phyloP scores from a whole-genome alignment of 495 filamentous ascomycete genomes.

The Aspergillus wentii region DNA sequence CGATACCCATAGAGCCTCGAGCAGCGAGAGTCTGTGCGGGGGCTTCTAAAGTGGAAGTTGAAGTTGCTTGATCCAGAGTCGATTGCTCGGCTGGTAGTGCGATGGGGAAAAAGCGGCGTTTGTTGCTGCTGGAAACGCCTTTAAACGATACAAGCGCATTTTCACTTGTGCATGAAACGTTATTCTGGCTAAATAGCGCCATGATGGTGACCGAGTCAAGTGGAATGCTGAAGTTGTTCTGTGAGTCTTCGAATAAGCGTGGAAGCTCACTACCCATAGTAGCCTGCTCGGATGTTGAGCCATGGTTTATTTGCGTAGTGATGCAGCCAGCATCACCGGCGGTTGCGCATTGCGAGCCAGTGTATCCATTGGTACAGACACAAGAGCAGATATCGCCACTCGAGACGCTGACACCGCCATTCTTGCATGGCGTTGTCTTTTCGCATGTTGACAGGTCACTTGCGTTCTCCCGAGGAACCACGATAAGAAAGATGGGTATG shows the following conservation, averaged over 20 bases:
- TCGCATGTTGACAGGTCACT: conserved; percentile 43
- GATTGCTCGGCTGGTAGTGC: not conserved
- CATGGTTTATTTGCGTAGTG: conserved; percentile 54
- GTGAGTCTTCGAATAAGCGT: conserved; percentile 58
- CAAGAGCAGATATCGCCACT: conserved; percentile 69
- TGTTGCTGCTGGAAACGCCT: conserved; percentile 32
- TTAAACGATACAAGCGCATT: conserved; percentile 85
- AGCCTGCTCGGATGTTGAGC: conserved; percentile 52
- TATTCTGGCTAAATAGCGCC: conserved; percentile 66
- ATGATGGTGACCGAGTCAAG: conserved; percentile 63
- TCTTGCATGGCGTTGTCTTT: conserved; percentile 56
- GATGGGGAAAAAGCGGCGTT: conserved; percentile 19
- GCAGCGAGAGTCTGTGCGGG: conserved; percentile 21
- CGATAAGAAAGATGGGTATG: conserved; percentile 79
- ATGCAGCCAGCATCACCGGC: conserved; percentile 64
- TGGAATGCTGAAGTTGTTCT: conserved; percentile 68
- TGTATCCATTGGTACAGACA: conserved; percentile 81
- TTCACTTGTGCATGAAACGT: conserved; percentile 72
- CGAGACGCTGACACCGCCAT: conserved; percentile 74
- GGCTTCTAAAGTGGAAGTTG: conserved; percentile 2
- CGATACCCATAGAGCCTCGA: conserved; percentile 30
- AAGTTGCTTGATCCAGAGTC: conserved; percentile 2
- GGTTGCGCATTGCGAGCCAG: conserved; percentile 66
- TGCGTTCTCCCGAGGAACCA: conserved; percentile 54
- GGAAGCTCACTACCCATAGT: conserved; percentile 79